A percentile compares a stretch with the other conserved stretches of the same genome.
Evolutionary conservation across 2,329 filamentous ascomycete species (phyloP).

Genomic region (Cryphonectria nitschkei): DNA sequence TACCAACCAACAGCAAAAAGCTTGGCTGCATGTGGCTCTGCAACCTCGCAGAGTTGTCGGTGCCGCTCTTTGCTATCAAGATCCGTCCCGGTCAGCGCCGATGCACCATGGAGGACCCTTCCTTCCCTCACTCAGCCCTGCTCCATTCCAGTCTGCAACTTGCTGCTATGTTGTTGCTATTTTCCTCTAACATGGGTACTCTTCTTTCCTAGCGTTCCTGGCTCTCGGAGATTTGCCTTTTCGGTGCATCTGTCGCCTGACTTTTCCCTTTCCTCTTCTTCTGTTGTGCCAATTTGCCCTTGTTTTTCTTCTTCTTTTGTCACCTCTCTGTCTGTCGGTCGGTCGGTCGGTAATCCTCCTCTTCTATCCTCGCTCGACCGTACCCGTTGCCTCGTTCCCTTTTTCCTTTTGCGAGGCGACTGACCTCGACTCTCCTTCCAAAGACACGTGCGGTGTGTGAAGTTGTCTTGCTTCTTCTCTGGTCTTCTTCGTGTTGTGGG

Average conservation of each 20-base stretch:
- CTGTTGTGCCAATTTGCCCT: neutral
- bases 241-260: neutral
- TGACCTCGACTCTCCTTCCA: neutral
- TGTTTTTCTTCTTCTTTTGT: neutral
- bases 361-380: neutral
- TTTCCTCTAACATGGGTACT: constrained; percentile 10
- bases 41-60: constrained; percentile 4
- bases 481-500: neutral
- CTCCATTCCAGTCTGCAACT: neutral
- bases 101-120: neutral
- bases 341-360: neutral
- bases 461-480: neutral
- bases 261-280: neutral
- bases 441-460: neutral
- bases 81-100: neutral
- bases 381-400: neutral
- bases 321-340: neutral
- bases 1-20: neutral
- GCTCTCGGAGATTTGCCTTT: constrained; percentile 1
- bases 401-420: constrained; percentile 4
- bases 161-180: constrained; percentile 7
- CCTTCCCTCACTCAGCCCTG: neutral
- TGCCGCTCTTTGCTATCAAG: neutral
- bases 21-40: constrained; percentile 4
- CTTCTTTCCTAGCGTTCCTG: constrained; percentile 13